Conservation (phyloP, 2,329 filamentous ascomycete genomes). For the Pseudocercospora vitis region DNA sequence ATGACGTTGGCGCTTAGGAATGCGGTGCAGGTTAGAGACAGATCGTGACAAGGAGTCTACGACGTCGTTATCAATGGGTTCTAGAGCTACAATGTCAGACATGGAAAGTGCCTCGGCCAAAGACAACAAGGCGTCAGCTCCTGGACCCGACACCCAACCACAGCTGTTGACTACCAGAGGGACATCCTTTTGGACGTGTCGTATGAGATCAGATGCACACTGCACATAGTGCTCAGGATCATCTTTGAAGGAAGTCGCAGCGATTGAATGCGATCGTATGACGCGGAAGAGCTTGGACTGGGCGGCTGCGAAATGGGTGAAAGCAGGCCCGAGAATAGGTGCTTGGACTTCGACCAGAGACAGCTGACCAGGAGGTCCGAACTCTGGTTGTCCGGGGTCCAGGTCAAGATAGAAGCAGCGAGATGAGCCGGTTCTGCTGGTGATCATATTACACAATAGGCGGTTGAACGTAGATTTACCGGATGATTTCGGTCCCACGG, state of each 20-base stretch:
- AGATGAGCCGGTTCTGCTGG: conserved; percentile 48
- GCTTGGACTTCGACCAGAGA: conserved; percentile 63
- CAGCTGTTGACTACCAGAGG: conserved; percentile 73
- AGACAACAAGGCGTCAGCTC: conserved; percentile 62
- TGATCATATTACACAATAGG: conserved; percentile 64
- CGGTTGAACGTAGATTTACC: conserved; percentile 75
- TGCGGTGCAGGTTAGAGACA: conserved; percentile 43
- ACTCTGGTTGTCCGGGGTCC: conserved; percentile 77
- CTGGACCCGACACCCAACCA: conserved; percentile 71
- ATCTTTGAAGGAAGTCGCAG: conserved; percentile 63
- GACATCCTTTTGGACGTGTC: conserved; percentile 51
- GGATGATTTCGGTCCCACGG: conserved; percentile 69
- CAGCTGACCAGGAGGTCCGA: conserved; percentile 66
- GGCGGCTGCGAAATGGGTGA: conserved; percentile 56
- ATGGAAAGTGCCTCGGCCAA: conserved; percentile 58
- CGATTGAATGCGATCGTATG: conserved; percentile 65
- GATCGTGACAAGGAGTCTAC: conserved; percentile 29
- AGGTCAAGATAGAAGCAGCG: conserved; percentile 64
- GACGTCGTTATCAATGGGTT: conserved; percentile 58
- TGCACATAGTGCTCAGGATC: conserved; percentile 67
- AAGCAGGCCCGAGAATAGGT: conserved; percentile 66
- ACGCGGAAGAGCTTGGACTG: conserved; percentile 38
- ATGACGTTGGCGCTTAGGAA: conserved; percentile 62
- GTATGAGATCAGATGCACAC: conserved; percentile 63
- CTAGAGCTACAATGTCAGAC: conserved; percentile 68